A percentile compares a stretch with the other conserved stretches of the same genome.
Evolutionary conservation across 768 basidiomycete genomes (phyloP).

Genomic region (Rhizopogon sp.): DNA sequence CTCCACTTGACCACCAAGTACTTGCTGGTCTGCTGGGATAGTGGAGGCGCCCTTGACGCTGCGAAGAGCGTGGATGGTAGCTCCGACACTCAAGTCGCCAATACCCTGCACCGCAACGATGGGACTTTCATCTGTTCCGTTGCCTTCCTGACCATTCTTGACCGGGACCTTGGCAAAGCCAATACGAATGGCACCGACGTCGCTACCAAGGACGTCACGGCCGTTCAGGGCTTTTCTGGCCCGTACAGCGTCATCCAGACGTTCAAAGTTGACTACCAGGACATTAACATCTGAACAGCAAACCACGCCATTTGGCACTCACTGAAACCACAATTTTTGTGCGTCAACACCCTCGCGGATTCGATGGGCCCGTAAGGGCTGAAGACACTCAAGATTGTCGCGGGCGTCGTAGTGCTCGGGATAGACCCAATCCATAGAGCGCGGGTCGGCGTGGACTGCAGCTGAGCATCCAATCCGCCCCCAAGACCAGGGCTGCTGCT

Average conservation of each 20-base stretch:
- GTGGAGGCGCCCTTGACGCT: constrained; percentile 90
- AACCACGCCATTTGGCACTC: constrained; percentile 25
- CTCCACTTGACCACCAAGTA: constrained; percentile 86
- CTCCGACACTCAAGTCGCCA: constrained; percentile 81
- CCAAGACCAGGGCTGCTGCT: constrained; percentile 50
- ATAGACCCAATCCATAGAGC: constrained; percentile 98
- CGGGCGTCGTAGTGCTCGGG: constrained; percentile 91
- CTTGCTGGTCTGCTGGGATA: constrained; percentile 89
- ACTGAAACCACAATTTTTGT: constrained; percentile 96
- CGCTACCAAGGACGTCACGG: constrained; percentile 91
- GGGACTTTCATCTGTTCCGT: constrained; percentile 55
- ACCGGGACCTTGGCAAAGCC: constrained; percentile 96
- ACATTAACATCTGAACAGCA: constrained; percentile 7
- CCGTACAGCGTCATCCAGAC: constrained; percentile 92
- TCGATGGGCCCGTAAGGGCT: constrained; percentile 98
- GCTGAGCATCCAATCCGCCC: constrained; percentile 69
- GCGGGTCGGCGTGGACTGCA: constrained; percentile 88
- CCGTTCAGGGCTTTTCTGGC: constrained; percentile 95
- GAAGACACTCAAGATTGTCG: constrained; percentile 92
- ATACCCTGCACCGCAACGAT: constrained; percentile 74
- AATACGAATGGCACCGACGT: constrained; percentile 95
- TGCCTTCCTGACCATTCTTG: constrained; percentile 72
- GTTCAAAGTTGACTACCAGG: constrained; percentile 88
- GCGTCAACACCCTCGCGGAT: constrained; percentile 90
- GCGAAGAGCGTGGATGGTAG: constrained; percentile 82